Conservation (phyloP, 2,329 filamentous ascomycete species). For the Aspergillus caelatus region DNA sequence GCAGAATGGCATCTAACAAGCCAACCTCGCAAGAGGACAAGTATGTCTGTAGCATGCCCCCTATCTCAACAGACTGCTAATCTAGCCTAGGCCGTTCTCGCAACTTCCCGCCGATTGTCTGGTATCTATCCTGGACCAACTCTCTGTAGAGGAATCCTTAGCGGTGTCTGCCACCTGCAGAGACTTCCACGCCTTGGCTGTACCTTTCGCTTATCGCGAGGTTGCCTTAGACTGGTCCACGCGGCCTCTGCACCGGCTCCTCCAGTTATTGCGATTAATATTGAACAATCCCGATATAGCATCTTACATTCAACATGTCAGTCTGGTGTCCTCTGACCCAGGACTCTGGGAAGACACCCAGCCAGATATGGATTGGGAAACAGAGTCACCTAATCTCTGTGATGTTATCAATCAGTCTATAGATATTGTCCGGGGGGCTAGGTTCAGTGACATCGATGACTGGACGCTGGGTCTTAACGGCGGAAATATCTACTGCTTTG, state of each 20-base stretch:
- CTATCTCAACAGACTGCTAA: neutral
- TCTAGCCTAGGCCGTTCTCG: neutral
- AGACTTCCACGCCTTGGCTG: neutral
- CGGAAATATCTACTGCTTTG: conserved; percentile 1
- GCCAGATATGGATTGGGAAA: neutral
- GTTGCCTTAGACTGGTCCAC: neutral
- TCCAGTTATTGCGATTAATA: neutral
- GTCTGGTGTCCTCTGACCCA: neutral
- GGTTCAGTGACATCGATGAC: neutral
- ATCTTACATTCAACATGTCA: conserved; percentile 3
- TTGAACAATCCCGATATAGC: neutral
- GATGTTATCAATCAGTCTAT: conserved; percentile 1
- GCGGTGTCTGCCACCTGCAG: neutral
- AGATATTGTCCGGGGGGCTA: neutral
- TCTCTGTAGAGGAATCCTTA: neutral
- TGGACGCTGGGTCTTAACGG: neutral
- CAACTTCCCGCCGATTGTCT: neutral
- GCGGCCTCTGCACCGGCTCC: neutral
- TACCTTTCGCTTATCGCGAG: neutral
- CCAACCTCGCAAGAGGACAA: neutral
- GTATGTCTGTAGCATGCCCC: neutral
- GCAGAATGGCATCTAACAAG: neutral
- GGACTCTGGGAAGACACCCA: conserved; percentile 3
- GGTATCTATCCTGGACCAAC: conserved; percentile 1
- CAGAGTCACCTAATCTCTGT: neutral